Conservation (phyloP, 352 stramenopile genomes). For the Globisporangium megalacanthum region DNA sequence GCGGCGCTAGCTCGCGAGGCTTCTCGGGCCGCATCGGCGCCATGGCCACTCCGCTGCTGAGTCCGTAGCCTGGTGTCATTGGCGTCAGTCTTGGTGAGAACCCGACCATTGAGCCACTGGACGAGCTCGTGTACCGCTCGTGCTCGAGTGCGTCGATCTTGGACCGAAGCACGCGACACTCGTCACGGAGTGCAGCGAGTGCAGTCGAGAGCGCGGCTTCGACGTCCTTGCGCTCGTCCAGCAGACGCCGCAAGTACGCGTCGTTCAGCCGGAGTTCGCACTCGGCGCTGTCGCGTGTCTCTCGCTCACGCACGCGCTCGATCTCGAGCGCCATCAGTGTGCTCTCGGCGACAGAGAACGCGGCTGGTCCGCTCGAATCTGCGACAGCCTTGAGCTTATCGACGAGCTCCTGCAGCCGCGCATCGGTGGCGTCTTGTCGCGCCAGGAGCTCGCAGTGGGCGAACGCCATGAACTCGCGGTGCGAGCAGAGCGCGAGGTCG, state of each 20-base stretch:
- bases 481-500: slow-evolving; percentile 45
- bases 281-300: slow-evolving; percentile 25
- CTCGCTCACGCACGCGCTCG: slow-evolving; percentile 21
- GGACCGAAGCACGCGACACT: slow-evolving; percentile 24
- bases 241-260: slow-evolving; percentile 33
- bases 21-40: slow-evolving; percentile 53
- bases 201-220: slow-evolving; percentile 32
- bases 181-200: slow-evolving; percentile 29
- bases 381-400: slow-evolving; percentile 22
- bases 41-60: neutral
- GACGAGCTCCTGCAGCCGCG: slow-evolving; percentile 20
- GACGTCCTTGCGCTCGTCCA: slow-evolving; percentile 49
- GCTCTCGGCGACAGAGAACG: slow-evolving; percentile 29
- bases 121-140: slow-evolving; percentile 15
- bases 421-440: slow-evolving; percentile 21
- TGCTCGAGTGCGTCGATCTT: slow-evolving; percentile 44
- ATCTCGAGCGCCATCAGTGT: slow-evolving; percentile 43
- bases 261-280: slow-evolving; percentile 38
- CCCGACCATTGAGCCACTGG: slow-evolving; percentile 3
- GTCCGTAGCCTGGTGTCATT: slow-evolving; percentile 7
- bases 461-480: slow-evolving; percentile 53
- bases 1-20: slow-evolving; percentile 21
- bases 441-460: slow-evolving; percentile 29
- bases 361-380: neutral
- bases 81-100: slow-evolving; percentile 8